Evolutionary conservation across 2,329 filamentous ascomycete genomes (phyloP), one percentile per base, ranked within the genome.

Genomic region (Achaetomium macrosporum): DNA sequence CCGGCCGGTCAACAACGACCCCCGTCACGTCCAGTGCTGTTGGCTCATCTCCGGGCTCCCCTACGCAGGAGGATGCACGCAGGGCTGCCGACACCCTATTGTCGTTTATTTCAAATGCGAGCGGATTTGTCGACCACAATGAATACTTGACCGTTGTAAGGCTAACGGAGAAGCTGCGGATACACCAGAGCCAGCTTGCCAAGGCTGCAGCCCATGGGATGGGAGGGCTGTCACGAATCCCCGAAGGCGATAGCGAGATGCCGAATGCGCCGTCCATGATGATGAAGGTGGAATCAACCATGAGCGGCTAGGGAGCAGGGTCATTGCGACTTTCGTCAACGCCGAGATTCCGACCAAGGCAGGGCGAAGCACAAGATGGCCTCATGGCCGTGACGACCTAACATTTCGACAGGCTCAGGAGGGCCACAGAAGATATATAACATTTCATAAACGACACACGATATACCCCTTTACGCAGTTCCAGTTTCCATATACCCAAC

Each of bases 1-100:
- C 67, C 12, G 60, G 57, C 16, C 53, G 62, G 25, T 58, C 58
- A 9, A 50, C 54, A 9, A 57, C 57, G 6, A 57, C 58, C 8
- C 55, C 59, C 4, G 35, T 57, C 16, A 53, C 56, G 9, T 52
- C 67, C 45, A 72, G 69, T 15, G 69, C 72, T 2, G 73, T 82
- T 36, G 73, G 81, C 56, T 77, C 79, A 39, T 77, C 82, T 46
- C 78, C 84, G 1, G 79, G 71, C 29, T 87, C 86, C 1, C 87
- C 87, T 0, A 90, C 85, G 0, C 87, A 90, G 60, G 90, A 96
- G 61, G 90, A 97, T 67, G 91, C 91, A 4, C 81, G 88, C 37
- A 79, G 83, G 47, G 92, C 91, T 1, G 78, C 95, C 5, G 85
- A 92, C 63, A 84, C 91, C 2, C 81, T 96, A 17, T 79, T 95